Evolutionary conservation across 768 basidiomycete genomes (phyloP).

Genomic region (Rhizopogon sp.): DNA sequence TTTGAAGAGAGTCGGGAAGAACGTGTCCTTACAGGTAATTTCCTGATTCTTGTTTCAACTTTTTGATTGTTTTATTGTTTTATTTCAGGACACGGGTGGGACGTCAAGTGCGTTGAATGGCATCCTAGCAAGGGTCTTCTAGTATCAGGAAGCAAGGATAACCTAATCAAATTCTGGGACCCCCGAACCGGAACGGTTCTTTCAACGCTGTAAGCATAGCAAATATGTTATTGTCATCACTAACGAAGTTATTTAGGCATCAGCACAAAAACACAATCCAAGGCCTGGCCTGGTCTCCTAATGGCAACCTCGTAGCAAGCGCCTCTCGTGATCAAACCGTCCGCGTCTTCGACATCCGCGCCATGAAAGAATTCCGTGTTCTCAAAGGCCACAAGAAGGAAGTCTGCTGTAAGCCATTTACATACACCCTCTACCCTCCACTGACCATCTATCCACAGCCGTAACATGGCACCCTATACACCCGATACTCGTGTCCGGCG

Average conservation of each 20-base stretch:
- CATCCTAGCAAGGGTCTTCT: slow-evolving; percentile 95
- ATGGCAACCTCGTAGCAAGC: slow-evolving; percentile 90
- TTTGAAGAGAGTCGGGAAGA: slow-evolving; percentile 91
- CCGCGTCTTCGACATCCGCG: slow-evolving; percentile 95
- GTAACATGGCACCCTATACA: slow-evolving; percentile 96
- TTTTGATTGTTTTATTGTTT: slow-evolving; percentile 11
- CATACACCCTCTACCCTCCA: not conserved
- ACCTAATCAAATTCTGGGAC: slow-evolving; percentile 99
- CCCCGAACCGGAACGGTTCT: slow-evolving; percentile 88
- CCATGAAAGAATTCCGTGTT: slow-evolving; percentile 91
- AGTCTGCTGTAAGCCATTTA: slow-evolving; percentile 75
- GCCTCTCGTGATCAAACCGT: slow-evolving; percentile 94
- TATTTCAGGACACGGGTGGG: slow-evolving; percentile 92
- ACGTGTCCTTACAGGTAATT: slow-evolving; percentile 72
- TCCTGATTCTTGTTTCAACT: no score
- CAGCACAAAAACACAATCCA: slow-evolving; percentile 98
- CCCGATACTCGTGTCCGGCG: slow-evolving; percentile 88
- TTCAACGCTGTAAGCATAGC: slow-evolving; percentile 71
- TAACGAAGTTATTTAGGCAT: slow-evolving; percentile 48
- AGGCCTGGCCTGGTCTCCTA: slow-evolving; percentile 88
- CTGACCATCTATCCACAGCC: slow-evolving; percentile 38
- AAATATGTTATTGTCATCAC: not conserved
- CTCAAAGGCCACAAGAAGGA: slow-evolving; percentile 98
- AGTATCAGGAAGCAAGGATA: slow-evolving; percentile 95
- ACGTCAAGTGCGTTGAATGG: slow-evolving; percentile 98